These are phyloP conservation scores for Hyaloperonospora arabidopsidis DNA, from an alignment of 352 stramenopile species.

Conservation along the genomic window DNA sequence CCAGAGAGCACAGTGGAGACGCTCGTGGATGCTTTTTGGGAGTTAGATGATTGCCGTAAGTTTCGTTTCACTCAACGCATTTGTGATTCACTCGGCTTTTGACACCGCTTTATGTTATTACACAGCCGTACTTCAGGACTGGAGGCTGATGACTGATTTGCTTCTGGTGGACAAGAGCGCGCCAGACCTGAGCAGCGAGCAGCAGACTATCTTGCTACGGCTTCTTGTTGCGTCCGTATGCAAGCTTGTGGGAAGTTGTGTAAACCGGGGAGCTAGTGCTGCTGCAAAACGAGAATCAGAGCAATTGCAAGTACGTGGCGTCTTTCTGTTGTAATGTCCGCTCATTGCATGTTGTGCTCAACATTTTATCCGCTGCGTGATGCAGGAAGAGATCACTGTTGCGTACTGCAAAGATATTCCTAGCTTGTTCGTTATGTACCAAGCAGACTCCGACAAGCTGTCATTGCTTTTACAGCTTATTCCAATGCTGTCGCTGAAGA, in stretches of 20 bases:
- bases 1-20: slow-evolving; percentile 54
- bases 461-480: slow-evolving; percentile 68
- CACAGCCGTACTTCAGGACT: slow-evolving; percentile 78
- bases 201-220: slow-evolving; percentile 72
- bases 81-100: slow-evolving; percentile 6
- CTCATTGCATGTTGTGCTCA: neutral
- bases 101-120: slow-evolving; percentile 6
- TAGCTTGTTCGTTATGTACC: slow-evolving; percentile 60
- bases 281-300: slow-evolving; percentile 43
- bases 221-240: slow-evolving; percentile 60
- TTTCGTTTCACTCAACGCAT: slow-evolving; percentile 7
- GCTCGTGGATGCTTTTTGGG: slow-evolving; percentile 82
- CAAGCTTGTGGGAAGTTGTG: slow-evolving; percentile 40
- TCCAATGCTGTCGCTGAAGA: slow-evolving; percentile 53
- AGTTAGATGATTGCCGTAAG: slow-evolving; percentile 79
- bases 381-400: slow-evolving; percentile 67
- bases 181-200: slow-evolving; percentile 67
- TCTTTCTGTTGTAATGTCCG: neutral
- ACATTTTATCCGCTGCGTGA: neutral
- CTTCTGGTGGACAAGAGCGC: slow-evolving; percentile 75
- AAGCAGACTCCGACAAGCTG: slow-evolving; percentile 76
- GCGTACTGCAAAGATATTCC: slow-evolving; percentile 79
- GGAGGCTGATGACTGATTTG: slow-evolving; percentile 65
- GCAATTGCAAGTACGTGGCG: slow-evolving; percentile 39
- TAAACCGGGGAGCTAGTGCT: slow-evolving; percentile 17